Evolutionary conservation across 2,329 filamentous ascomycete species (phyloP).

Genomic region (Colletotrichum gigasporum): DNA sequence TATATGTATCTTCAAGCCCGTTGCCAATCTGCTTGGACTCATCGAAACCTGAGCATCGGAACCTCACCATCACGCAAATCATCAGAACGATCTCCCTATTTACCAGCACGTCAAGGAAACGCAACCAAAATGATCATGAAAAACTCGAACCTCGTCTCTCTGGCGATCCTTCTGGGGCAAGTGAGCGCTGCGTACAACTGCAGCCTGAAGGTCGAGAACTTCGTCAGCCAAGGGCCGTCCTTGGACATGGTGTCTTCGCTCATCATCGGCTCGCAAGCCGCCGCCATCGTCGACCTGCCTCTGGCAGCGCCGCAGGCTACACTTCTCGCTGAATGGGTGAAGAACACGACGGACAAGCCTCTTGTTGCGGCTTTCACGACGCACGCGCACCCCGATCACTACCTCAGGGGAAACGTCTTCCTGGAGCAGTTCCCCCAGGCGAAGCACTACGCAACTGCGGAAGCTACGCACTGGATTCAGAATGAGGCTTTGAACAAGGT

Average conservation of each 20-base stretch:
- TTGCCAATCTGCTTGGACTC: too few relatives aligned
- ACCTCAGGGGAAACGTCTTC: constrained; percentile 22
- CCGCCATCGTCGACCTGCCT: constrained; percentile 16
- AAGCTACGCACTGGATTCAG: neutral
- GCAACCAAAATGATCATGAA: too few relatives aligned
- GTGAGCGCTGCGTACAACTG: neutral
- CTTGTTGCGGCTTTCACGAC: constrained; percentile 16
- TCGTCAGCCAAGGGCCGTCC: constrained; percentile 5
- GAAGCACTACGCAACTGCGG: constrained; percentile 20
- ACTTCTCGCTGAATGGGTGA: constrained; percentile 6
- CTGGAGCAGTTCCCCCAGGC: constrained; percentile 10
- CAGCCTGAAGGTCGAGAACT: neutral
- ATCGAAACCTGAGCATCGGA: too few relatives aligned
- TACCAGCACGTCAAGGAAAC: too few relatives aligned
- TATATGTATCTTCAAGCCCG: too few relatives aligned
- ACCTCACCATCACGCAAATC: too few relatives aligned
- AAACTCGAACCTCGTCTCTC: too few relatives aligned
- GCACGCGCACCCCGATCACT: constrained; percentile 19
- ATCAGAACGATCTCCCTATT: too few relatives aligned
- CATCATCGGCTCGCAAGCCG: constrained; percentile 21
- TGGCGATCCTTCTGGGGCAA: too few relatives aligned
- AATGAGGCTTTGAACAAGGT: constrained; percentile 12
- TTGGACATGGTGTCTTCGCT: constrained; percentile 22
- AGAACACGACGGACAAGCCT: constrained; percentile 22
- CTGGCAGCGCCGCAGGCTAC: constrained; percentile 4